Evolutionary conservation across 139 green algal genomes (phyloP).

Genomic region (Closterium sp.): DNA sequence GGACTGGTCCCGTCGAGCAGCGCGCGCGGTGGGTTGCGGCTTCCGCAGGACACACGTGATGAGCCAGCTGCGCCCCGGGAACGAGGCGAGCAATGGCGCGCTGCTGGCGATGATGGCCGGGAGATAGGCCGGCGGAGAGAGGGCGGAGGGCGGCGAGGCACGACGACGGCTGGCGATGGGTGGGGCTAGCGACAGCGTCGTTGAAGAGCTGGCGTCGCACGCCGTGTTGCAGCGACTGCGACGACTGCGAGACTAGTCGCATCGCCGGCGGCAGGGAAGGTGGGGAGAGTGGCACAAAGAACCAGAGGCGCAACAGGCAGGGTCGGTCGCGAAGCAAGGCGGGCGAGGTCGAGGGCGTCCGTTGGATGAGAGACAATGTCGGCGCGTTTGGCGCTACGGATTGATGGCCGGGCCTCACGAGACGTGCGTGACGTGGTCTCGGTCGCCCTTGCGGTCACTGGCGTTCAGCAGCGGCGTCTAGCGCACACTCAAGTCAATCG

Average conservation of each 20-base stretch:
- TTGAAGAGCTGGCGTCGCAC: not conserved
- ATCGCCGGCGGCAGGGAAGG: not conserved
- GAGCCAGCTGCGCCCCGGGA: not conserved
- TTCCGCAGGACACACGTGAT: not conserved
- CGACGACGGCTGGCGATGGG: not conserved
- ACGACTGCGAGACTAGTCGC: not conserved
- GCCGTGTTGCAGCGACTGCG: not conserved
- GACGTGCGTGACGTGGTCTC: not conserved
- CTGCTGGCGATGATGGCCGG: not conserved
- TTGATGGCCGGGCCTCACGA: not conserved
- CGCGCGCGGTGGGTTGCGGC: not conserved
- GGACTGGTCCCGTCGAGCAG: not conserved
- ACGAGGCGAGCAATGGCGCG: not conserved
- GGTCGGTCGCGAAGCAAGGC: too few relatives aligned
- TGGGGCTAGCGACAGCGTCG: not conserved
- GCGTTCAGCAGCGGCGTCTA: not conserved
- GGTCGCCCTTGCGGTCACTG: not conserved
- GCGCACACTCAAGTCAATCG: not conserved
- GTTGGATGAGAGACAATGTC: too few relatives aligned
- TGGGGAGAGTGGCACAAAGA: not conserved
- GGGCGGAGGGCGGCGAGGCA: not conserved
- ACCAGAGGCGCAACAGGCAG: not conserved
- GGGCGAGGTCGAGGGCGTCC: too few relatives aligned
- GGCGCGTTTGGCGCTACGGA: not conserved
- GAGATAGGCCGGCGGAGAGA: not conserved